These are phyloP conservation scores for Neoscytalidium dimidiatum DNA, from an alignment of 2,329 filamentous ascomycete genomes.

Conservation along the genomic window DNA sequence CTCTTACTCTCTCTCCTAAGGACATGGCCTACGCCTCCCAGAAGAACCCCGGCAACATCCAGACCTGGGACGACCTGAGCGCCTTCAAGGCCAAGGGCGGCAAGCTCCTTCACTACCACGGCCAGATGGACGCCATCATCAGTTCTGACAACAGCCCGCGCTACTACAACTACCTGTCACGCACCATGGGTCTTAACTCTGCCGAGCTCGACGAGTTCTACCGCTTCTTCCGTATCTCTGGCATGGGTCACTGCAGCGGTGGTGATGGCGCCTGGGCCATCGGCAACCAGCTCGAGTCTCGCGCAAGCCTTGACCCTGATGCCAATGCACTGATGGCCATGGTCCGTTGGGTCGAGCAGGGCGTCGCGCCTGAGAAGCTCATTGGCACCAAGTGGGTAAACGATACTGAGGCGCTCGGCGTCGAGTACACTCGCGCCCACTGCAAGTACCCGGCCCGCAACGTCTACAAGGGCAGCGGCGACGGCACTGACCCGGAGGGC, in stretches of 20 bases:
- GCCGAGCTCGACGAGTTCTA: constrained; percentile 47
- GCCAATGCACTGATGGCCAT: constrained; percentile 52
- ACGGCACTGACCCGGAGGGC: constrained; percentile 30
- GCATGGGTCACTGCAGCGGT: constrained; percentile 54
- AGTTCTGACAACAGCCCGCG: constrained; percentile 46
- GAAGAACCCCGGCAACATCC: constrained; percentile 39
- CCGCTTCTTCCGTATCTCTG: constrained; percentile 55
- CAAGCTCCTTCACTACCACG: constrained; percentile 52
- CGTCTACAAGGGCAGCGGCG: constrained; percentile 33
- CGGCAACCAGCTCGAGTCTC: constrained; percentile 28
- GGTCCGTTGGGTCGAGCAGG: constrained; percentile 50
- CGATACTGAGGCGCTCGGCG: constrained; percentile 24
- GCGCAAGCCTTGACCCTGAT: constrained; percentile 35
- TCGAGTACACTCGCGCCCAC: constrained; percentile 28
- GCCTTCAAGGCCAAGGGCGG: constrained; percentile 40
- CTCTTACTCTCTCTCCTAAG: constrained; percentile 37
- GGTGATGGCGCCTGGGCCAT: constrained; percentile 49
- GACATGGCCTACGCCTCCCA: constrained; percentile 46
- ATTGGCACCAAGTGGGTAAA: constrained; percentile 37
- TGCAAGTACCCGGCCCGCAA: constrained; percentile 41
- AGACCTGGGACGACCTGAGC: constrained; percentile 45
- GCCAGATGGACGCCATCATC: constrained; percentile 48
- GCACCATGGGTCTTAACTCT: constrained; percentile 42
- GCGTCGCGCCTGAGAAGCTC: constrained; percentile 43
- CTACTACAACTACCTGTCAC: constrained; percentile 52